Evolutionary conservation across 495 filamentous ascomycete species (phyloP).

Genomic region (Lichina pygmaea): DNA sequence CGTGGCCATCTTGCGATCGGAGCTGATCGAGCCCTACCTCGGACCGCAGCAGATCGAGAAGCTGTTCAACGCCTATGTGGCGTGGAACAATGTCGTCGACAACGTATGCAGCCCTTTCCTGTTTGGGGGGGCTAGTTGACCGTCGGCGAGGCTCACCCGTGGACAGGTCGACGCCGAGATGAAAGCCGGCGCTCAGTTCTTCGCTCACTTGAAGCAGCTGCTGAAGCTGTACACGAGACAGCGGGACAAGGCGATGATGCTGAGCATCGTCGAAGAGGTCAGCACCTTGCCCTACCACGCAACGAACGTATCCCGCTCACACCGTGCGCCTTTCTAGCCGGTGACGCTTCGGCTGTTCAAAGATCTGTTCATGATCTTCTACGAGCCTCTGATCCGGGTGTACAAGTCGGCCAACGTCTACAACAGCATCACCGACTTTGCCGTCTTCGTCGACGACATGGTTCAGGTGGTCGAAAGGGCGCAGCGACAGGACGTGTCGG

Average conservation of each 20-base stretch:
- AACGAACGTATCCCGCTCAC: neutral
- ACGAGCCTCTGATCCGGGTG: slow-evolving; percentile 83
- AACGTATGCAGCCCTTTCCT: slow-evolving; percentile 23
- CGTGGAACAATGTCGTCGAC: slow-evolving; percentile 84
- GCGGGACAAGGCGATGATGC: slow-evolving; percentile 92
- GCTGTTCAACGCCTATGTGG: slow-evolving; percentile 85
- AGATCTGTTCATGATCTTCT: slow-evolving; percentile 96
- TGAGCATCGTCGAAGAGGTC: slow-evolving; percentile 71
- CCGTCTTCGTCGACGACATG: slow-evolving; percentile 71
- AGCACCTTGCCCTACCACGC: neutral
- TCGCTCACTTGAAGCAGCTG: slow-evolving; percentile 81
- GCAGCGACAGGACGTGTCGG: slow-evolving; percentile 71
- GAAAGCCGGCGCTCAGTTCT: slow-evolving; percentile 65
- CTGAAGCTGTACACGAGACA: slow-evolving; percentile 79
- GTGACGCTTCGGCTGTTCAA: slow-evolving; percentile 80
- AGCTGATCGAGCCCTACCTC: slow-evolving; percentile 41
- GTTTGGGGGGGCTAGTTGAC: neutral
- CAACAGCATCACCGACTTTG: slow-evolving; percentile 86
- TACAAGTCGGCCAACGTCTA: slow-evolving; percentile 99
- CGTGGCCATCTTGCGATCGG: slow-evolving; percentile 54
- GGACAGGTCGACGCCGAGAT: slow-evolving; percentile 43
- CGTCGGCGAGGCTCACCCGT: slow-evolving; percentile 3
- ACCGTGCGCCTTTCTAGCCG: slow-evolving; percentile 16
- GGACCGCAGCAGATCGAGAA: slow-evolving; percentile 45
- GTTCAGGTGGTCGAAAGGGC: slow-evolving; percentile 71